Conservation (phyloP, 345 rosid species). For the Crucihimalaya himalaica region DNA sequence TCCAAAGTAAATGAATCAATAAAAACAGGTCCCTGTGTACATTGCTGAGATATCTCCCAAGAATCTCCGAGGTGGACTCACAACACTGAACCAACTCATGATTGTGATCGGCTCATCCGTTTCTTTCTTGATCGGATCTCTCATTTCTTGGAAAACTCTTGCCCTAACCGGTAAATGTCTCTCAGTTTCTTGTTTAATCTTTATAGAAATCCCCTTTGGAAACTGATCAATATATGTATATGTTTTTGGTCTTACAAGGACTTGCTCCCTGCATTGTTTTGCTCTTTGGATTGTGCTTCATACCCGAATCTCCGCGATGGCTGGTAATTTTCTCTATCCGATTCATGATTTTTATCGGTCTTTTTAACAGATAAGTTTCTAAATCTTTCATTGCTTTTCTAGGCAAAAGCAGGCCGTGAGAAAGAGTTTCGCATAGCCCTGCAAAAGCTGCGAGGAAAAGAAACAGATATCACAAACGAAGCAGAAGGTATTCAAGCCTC, state of each 20-base stretch:
- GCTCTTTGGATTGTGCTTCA: conserved; percentile 66
- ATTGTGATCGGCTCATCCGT: conserved; percentile 70
- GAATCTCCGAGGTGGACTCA: conserved; percentile 87
- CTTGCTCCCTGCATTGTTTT: conserved; percentile 68
- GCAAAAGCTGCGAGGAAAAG: conserved; percentile 67
- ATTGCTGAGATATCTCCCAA: conserved; percentile 94
- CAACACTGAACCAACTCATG: conserved; percentile 84
- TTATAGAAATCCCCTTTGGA: background rate
- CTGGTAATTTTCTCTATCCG: conserved; percentile 52
- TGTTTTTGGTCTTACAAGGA: conserved; percentile 48
- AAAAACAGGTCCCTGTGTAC: conserved; percentile 70
- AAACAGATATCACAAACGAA: conserved; percentile 63
- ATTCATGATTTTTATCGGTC: background rate
- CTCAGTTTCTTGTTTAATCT: background rate
- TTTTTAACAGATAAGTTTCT: background rate
- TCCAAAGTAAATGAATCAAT: background rate
- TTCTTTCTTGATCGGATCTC: conserved; percentile 67
- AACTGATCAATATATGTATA: conserved; percentile 22
- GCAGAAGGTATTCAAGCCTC: conserved; percentile 74
- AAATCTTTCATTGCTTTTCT: conserved; percentile 15
- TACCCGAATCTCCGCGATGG: conserved; percentile 96
- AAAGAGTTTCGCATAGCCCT: conserved; percentile 69
- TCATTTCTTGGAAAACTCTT: conserved; percentile 73
- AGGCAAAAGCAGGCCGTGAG: conserved; percentile 74
- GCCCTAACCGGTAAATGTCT: conserved; percentile 67